Base-by-base conservation (phyloP, 2,329 filamentous ascomycete genomes). In the Neophaeococcomyces mojaviensis region DNA sequence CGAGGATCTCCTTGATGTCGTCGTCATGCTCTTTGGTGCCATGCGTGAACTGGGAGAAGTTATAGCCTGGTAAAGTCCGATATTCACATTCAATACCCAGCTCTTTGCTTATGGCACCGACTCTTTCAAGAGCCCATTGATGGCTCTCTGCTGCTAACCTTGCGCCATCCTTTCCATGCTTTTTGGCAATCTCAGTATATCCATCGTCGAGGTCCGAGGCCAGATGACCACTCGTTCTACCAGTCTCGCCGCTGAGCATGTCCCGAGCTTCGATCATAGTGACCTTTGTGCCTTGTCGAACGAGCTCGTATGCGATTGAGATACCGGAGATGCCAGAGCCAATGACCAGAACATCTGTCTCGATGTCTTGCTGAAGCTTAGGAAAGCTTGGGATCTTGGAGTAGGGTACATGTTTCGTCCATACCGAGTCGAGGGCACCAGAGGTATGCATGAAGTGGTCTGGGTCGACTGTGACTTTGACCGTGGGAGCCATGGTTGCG, bases 51-150 rank as follows among this genome's bases (percentile, higher is more conserved):
- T 77, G 70, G 1, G 73, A 76, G 3, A 79, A 62, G 31, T 72
- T 62, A 50, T 75, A 75, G 1, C 62, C 73, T 0, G 67, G 69
- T 2, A 79, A 53, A 28, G 61, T 61, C 5, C 75, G 68, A 55
- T 76, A 79, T 51, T 78, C 75, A 59, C 76, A 79, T 0, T 78
- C 73, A 24, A 79, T 74, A 3, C 66, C 68, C 4, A 77, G 61
- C 49, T 71, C 57, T 46, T 65, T 62, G 0, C 68, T 61, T 2
- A 79, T 62, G 47, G 77, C 68, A 0, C 73, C 75, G 0, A 79
- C 65, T 0, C 66, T 67, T 18, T 73, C 64, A 9, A 77, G 53
- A 0, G 74, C 76, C 71, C 74, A 79, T 0, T 65, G 63, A 45
- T 79, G 75, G 20, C 73, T 76, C 13, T 79, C 73, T 0, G 73